Conservation (phyloP, 768 basidiomycete genomes). For the Mycena alexandri region DNA sequence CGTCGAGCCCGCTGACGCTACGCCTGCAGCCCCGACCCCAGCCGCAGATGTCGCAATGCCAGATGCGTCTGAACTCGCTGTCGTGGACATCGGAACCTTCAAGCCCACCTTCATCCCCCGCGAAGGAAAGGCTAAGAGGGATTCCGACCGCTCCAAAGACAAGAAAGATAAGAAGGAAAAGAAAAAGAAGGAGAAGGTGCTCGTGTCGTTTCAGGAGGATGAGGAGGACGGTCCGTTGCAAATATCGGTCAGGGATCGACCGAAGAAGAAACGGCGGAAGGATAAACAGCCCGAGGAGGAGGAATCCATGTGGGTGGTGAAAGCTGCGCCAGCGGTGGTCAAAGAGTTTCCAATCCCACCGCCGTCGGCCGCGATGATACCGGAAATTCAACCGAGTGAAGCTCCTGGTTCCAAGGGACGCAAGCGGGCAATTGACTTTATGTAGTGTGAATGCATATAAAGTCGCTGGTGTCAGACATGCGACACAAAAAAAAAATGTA, state of each 20-base stretch:
- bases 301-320: constrained; percentile 79
- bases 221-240: constrained; percentile 50
- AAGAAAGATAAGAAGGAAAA: constrained; percentile 61
- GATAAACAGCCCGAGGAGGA: constrained; percentile 56
- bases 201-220: constrained; percentile 73
- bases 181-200: constrained; percentile 64
- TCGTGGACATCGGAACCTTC: constrained; percentile 76
- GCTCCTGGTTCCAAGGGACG: constrained; percentile 56
- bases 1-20: constrained; percentile 10
- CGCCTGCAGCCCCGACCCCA: constrained; percentile 27
- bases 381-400: neutral
- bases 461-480: too few relatives aligned
- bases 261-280: constrained; percentile 55
- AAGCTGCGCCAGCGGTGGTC: constrained; percentile 65
- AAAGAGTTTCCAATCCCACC: constrained; percentile 42
- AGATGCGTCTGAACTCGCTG: constrained; percentile 5
- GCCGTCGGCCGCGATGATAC: constrained; percentile 18
- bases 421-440: constrained; percentile 82
- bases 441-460: constrained; percentile 54
- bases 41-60: constrained; percentile 22
- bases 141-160: constrained; percentile 40
- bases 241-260: constrained; percentile 40
- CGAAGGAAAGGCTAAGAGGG: constrained; percentile 58
- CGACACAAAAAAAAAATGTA: too few relatives aligned
- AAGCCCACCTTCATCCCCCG: constrained; percentile 89